Percentiles rank a stretch among this genome's conserved stretches.
Conservation (phyloP, 2,329 filamentous ascomycete species). For the Pseudogymnoascus pannorum region DNA sequence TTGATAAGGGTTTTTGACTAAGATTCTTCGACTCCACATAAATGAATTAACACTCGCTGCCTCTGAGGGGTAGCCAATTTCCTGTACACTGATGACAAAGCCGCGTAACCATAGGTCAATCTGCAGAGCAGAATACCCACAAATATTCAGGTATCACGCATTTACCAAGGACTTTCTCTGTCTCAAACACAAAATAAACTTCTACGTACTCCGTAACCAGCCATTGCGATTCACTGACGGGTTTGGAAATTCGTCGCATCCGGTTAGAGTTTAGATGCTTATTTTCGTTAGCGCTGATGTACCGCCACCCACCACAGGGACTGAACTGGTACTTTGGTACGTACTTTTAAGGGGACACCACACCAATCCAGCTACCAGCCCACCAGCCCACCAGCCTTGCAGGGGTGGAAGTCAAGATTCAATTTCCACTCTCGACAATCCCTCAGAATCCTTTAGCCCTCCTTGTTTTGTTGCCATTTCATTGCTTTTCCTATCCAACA, state of each 20-base stretch:
- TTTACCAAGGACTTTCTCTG: not conserved
- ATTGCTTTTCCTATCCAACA: not conserved
- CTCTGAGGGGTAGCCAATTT: not conserved
- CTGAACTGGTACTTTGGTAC: not conserved
- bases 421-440: not conserved
- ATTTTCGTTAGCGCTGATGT: not conserved
- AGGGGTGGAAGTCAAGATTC: not conserved
- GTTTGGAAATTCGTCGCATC: not conserved
- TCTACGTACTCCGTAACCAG: not conserved
- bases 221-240: not conserved
- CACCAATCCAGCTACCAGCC: not conserved
- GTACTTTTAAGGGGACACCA: not conserved
- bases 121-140: not conserved
- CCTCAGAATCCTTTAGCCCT: not conserved
- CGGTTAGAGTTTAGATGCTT: not conserved
- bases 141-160: constrained; percentile 1
- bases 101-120: not conserved
- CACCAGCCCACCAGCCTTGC: not conserved
- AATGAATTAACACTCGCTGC: not conserved
- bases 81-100: not conserved
- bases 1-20: not conserved
- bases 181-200: not conserved
- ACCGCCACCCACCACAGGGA: not conserved
- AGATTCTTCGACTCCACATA: not conserved
- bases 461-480: not conserved